phyloP scores from a whole-genome alignment of 768 basidiomycete genomes.

The Cubamyces sp. region DNA sequence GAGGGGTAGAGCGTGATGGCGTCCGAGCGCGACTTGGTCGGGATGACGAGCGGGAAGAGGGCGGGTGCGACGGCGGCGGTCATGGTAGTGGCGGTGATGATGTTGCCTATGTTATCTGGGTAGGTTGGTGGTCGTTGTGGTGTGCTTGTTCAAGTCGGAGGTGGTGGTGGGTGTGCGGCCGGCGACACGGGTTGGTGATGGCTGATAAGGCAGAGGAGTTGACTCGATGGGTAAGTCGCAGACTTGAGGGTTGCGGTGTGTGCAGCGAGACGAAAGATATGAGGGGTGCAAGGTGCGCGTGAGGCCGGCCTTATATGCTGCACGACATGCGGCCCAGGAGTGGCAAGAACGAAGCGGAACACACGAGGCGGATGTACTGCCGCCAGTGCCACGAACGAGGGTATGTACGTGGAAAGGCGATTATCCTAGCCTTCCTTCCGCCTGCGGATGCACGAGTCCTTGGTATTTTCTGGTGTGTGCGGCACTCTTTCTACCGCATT shows the following conservation, averaged over 20 bases:
- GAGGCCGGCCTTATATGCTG: conserved; percentile 13
- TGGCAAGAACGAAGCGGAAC: conserved; percentile 10
- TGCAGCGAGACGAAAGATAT: conserved; percentile 5
- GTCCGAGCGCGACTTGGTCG: conserved; percentile 10
- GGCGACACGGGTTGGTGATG: background rate
- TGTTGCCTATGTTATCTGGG: background rate
- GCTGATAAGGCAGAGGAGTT: conserved; percentile 2
- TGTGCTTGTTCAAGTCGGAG: background rate
- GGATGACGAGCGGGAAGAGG: conserved; percentile 12
- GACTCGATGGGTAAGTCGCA: conserved; percentile 17
- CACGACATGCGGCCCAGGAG: conserved; percentile 19
- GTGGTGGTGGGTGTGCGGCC: background rate
- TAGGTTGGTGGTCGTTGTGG: background rate
- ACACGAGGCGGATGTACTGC: conserved; percentile 22
- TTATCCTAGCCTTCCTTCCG: background rate
- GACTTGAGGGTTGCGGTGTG: conserved; percentile 6
- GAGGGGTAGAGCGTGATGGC: conserved; percentile 23
- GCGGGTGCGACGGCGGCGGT: background rate
- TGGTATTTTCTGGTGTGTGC: too few relatives aligned
- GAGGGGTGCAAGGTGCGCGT: background rate
- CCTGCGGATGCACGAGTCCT: background rate
- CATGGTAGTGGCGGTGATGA: conserved; percentile 3
- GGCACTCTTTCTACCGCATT: too few relatives aligned
- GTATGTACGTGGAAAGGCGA: background rate
- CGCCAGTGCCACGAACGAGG: background rate